These are phyloP conservation scores for Syzygium oleosum DNA, from an alignment of 345 rosid genomes.

Conservation along the genomic window DNA sequence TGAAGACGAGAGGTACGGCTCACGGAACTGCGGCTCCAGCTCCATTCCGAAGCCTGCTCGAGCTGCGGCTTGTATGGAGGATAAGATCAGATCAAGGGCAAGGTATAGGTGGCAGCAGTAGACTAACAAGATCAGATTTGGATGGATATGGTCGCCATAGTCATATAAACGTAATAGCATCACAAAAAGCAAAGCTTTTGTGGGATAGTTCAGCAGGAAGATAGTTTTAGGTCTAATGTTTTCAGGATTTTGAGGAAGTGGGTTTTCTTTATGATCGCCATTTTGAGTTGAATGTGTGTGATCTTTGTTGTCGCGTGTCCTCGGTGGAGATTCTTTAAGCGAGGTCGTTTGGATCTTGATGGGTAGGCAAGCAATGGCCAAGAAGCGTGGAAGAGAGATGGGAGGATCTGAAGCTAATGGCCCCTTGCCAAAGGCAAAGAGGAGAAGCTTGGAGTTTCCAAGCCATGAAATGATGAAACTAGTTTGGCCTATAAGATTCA, in stretches of 20 bases:
- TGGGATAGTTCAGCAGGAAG: slow-evolving; percentile 4
- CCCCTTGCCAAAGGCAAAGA: slow-evolving; percentile 20
- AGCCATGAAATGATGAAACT: slow-evolving; percentile 26
- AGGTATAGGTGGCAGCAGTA: slow-evolving; percentile 14
- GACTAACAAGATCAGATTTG: not conserved
- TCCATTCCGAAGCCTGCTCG: slow-evolving; percentile 5
- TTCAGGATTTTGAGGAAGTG: not conserved
- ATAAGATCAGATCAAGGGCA: slow-evolving; percentile 9
- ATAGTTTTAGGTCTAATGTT: not conserved
- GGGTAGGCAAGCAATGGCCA: slow-evolving; percentile 13
- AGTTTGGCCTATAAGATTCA: slow-evolving; percentile 9
- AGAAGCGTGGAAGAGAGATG: slow-evolving; percentile 3
- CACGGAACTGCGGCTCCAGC: slow-evolving; percentile 28
- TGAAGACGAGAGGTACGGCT: slow-evolving; percentile 21
- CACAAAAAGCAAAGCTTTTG: not conserved
- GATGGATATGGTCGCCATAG: slow-evolving; percentile 3
- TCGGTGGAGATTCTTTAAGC: not conserved
- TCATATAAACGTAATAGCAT: not conserved
- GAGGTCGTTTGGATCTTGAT: slow-evolving; percentile 5
- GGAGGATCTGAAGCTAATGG: slow-evolving; percentile 15
- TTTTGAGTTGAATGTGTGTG: not conserved
- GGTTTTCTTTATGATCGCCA: not conserved
- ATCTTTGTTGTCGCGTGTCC: not conserved
- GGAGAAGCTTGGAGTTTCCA: slow-evolving; percentile 24
- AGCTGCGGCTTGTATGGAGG: slow-evolving; percentile 2